Base-by-base conservation (phyloP, 192 early-diverging fungal genomes). In the Coemansia sp. region DNA sequence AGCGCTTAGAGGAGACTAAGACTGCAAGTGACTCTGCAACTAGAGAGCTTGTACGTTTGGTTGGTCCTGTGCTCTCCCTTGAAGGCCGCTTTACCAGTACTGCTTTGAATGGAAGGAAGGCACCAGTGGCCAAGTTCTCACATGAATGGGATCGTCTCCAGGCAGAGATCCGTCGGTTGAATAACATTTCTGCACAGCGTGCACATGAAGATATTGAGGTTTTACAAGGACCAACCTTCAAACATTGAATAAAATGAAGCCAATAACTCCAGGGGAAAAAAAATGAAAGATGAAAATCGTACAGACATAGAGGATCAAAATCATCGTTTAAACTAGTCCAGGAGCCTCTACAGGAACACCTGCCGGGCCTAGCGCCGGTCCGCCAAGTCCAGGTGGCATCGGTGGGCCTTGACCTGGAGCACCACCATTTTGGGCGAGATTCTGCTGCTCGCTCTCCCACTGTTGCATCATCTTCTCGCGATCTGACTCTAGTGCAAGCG, bases 401-500 rank as follows among this genome's bases (percentile, higher is more conserved):
- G 58, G 16, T 32, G 30, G 57, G 38, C 56, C 58, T 14, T 16
- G 31, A 7, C 38, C 56, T 31, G 59, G 47, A 0, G 23, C 31
- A 9, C 50, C 58, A 26, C 23, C 57, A 78, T 77, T 69, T 47
- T 62, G 66, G 70, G 67, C 64, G 23, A 24, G 47, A 81, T 77
- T 69, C 34, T 62, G 66, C 72, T 70, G 67, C 38, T 84, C 87
- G 58, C 83, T 86, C 76, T 94, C 94, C 77, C 91, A 91, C 75
- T 89, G 88, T 67, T 91, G 83, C 70, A 94, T 83, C 64, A 89
- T 89, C 68, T 89, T 86, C 60, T 97, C 95, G 64, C 89, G 87
- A 76, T 94, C 93, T 22, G 92, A 76, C 71, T 95, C 95, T 51
- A 93, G 74, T 9, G 91, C 91, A 44, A 97, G 82, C 38, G 95